These are phyloP conservation scores for Keithomyces neogunnii DNA, from an alignment of 2,329 filamentous ascomycete species.

Conservation along the genomic window DNA sequence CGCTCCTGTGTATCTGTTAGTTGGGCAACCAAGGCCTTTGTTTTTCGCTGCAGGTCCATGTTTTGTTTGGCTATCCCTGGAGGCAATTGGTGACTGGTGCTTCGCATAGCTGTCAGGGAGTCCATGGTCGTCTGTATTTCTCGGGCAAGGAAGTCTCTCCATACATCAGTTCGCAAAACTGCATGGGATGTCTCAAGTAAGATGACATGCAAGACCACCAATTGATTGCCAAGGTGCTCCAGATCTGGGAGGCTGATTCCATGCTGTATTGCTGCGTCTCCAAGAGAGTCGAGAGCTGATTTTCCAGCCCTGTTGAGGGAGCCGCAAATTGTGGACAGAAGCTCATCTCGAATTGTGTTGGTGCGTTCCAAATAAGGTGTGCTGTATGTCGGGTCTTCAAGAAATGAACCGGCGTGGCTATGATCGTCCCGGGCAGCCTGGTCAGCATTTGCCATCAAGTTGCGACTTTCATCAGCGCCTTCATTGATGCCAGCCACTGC, in stretches of 20 bases:
- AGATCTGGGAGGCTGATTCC: conserved; percentile 40
- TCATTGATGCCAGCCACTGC: conserved; percentile 71
- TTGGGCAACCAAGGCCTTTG: conserved; percentile 57
- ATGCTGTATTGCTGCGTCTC: conserved; percentile 40
- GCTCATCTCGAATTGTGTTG: conserved; percentile 40
- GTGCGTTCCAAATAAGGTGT: conserved; percentile 27
- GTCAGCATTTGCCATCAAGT: conserved; percentile 50
- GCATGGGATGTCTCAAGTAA: conserved; percentile 48
- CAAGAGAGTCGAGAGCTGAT: conserved; percentile 48
- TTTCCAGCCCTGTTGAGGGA: conserved; percentile 44
- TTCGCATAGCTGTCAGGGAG: conserved; percentile 34
- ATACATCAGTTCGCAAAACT: conserved; percentile 40
- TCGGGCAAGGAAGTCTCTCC: conserved; percentile 46
- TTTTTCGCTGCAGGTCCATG: conserved; percentile 62
- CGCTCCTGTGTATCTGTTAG: conserved; percentile 54
- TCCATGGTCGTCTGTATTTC: conserved; percentile 35
- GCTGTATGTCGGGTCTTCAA: conserved; percentile 13
- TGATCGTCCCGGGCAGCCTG: conserved; percentile 38
- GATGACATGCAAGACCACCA: conserved; percentile 48
- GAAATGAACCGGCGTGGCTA: background rate
- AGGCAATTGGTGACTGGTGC: conserved; percentile 43
- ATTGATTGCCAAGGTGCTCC: conserved; percentile 38
- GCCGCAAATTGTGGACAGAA: background rate
- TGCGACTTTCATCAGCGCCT: conserved; percentile 61
- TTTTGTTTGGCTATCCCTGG: conserved; percentile 59